Percentiles rank a stretch among this genome's conserved stretches.
phyloP scores from a whole-genome alignment of 441 rosid genomes.

The Populus hybrid region DNA sequence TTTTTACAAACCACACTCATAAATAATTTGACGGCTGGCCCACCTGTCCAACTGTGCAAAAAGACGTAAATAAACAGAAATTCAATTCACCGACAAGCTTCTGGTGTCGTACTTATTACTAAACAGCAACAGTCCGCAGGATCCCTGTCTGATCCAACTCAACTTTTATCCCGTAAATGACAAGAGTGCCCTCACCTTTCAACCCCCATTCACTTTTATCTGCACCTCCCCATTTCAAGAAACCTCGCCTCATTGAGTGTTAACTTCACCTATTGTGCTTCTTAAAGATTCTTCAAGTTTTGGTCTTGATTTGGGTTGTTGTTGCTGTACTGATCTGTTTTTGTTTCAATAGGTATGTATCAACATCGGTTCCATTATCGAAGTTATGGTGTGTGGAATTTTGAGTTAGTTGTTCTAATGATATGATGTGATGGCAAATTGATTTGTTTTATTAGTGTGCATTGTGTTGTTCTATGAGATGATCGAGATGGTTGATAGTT shows the following conservation, averaged over 20 bases:
- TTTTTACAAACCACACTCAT: too few species aligned
- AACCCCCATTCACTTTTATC: neutral
- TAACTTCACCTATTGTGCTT: neutral
- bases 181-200: neutral
- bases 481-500: constrained; percentile 21
- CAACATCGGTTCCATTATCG: neutral
- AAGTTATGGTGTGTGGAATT: neutral
- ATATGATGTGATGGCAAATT: constrained; percentile 9
- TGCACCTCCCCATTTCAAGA: neutral
- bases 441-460: neutral
- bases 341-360: neutral
- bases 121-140: too few species aligned
- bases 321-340: constrained; percentile 2
- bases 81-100: too few species aligned
- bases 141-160: neutral
- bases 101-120: too few species aligned
- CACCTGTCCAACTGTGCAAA: too few species aligned
- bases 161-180: neutral
- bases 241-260: neutral
- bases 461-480: neutral
- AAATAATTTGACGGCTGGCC: too few species aligned
- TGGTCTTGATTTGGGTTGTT: neutral
- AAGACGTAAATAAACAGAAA: too few species aligned
- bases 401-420: neutral
- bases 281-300: neutral